These are phyloP conservation scores for Emmonsiellopsis sp. DNA, from an alignment of 2,329 filamentous ascomycete genomes.

Conservation along the genomic window DNA sequence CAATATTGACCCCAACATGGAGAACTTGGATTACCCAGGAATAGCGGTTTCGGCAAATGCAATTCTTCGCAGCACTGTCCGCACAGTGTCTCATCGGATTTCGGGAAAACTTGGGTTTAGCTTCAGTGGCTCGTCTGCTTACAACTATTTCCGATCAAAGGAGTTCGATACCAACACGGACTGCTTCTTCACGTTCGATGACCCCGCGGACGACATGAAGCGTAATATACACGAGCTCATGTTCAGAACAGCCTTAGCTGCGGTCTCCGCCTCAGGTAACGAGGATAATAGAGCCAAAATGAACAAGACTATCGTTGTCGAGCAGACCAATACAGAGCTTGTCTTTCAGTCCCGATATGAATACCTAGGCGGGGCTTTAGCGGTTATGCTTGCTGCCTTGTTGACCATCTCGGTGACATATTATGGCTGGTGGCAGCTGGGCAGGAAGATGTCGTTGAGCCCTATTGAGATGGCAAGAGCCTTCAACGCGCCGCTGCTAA, in stretches of 20 bases:
- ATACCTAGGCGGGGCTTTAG: not conserved
- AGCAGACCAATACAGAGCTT: not conserved
- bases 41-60: not conserved
- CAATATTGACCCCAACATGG: not conserved
- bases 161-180: not conserved
- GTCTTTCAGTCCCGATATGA: not conserved
- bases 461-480: conserved; percentile 19
- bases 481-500: conserved; percentile 13
- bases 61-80: not conserved
- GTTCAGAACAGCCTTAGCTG: not conserved
- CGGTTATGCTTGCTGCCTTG: not conserved
- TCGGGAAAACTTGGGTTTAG: not conserved
- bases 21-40: not conserved
- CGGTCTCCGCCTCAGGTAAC: not conserved
- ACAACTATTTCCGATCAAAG: not conserved
- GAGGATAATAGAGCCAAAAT: not conserved
- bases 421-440: conserved; percentile 17
- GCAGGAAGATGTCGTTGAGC: conserved; percentile 15
- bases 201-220: not conserved
- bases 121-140: not conserved
- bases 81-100: not conserved
- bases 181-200: not conserved
- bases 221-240: not conserved
- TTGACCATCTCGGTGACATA: conserved; percentile 3
- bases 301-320: not conserved